A percentile compares a stretch with the other conserved stretches of the same genome.
Evolutionary conservation across 176 grass and related monocot species (phyloP).

Genomic region (Pharus latifolius): DNA sequence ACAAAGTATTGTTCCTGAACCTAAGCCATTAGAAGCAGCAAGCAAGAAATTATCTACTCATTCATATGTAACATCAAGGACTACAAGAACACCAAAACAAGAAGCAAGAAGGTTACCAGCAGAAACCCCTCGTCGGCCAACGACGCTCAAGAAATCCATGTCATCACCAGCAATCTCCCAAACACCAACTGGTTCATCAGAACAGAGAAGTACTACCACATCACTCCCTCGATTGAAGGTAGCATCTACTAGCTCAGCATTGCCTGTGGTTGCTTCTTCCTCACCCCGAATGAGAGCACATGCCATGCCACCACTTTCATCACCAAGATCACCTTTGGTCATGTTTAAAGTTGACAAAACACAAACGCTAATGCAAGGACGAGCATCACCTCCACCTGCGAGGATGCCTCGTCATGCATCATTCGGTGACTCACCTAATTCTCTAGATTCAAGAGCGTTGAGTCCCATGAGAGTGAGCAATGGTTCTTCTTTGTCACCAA

Average conservation of each 20-base stretch:
- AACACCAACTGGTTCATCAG: neutral
- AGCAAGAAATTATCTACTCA: neutral
- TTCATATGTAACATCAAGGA: neutral
- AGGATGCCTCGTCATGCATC: slow-evolving; percentile 13
- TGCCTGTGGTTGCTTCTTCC: neutral
- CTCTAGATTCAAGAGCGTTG: no score
- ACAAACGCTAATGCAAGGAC: neutral
- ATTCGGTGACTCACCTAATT: neutral
- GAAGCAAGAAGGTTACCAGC: neutral
- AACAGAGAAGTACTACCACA: neutral
- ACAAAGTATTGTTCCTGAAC: no score
- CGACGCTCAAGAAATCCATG: neutral
- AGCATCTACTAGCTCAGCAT: neutral
- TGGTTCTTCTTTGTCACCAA: neutral
- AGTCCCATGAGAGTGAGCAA: neutral
- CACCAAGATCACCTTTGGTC: neutral
- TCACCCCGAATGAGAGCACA: neutral
- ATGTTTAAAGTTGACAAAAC: neutral
- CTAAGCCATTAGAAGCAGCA: neutral
- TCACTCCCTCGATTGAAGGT: neutral
- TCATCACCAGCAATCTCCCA: neutral
- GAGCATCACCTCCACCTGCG: neutral
- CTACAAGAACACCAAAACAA: neutral
- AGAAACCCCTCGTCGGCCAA: neutral
- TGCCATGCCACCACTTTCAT: neutral